phyloP scores from a whole-genome alignment of 2,329 filamentous ascomycete species.

The Sclerotinia glacialis region DNA sequence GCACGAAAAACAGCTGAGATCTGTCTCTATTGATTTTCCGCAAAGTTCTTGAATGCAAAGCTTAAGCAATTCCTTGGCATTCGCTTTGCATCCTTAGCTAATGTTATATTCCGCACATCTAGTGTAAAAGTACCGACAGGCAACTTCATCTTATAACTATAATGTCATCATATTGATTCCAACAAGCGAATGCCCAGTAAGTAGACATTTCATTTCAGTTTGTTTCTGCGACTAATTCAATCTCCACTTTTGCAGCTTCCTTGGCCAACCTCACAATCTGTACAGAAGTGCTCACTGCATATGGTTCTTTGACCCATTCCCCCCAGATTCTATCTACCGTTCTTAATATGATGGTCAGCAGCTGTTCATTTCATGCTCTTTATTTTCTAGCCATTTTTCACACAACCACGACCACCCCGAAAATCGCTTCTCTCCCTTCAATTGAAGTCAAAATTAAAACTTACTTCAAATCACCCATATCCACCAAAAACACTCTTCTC shows the following conservation, averaged over 20 bases:
- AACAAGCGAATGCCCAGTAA: too few relatives aligned
- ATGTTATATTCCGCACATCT: slow-evolving; percentile 23
- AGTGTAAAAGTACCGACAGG: slow-evolving; percentile 6
- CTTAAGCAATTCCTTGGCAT: slow-evolving; percentile 35
- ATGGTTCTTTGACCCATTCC: slow-evolving; percentile 20
- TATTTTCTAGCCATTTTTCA: background rate
- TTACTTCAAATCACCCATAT: slow-evolving; percentile 19
- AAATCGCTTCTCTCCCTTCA: background rate
- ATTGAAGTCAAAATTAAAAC: background rate
- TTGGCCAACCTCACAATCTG: slow-evolving; percentile 18
- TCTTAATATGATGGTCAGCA: background rate
- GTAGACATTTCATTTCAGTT: slow-evolving; percentile 5
- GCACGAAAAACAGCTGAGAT: slow-evolving; percentile 37
- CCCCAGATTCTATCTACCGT: slow-evolving; percentile 18
- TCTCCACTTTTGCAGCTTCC: slow-evolving; percentile 17
- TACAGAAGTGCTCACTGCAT: slow-evolving; percentile 19
- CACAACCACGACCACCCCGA: background rate
- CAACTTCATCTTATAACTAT: background rate
- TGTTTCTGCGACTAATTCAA: slow-evolving; percentile 20
- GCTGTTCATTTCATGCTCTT: background rate
- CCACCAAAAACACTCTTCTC: slow-evolving; percentile 17
- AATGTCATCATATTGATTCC: background rate
- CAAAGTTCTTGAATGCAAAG: slow-evolving; percentile 39
- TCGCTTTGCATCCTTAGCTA: slow-evolving; percentile 23
- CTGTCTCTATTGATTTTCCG: slow-evolving; percentile 25